A percentile compares a stretch with the other conserved stretches of the same genome.
Evolutionary conservation across 257 asterid species (phyloP).

Genomic region (Asclepias syriaca): DNA sequence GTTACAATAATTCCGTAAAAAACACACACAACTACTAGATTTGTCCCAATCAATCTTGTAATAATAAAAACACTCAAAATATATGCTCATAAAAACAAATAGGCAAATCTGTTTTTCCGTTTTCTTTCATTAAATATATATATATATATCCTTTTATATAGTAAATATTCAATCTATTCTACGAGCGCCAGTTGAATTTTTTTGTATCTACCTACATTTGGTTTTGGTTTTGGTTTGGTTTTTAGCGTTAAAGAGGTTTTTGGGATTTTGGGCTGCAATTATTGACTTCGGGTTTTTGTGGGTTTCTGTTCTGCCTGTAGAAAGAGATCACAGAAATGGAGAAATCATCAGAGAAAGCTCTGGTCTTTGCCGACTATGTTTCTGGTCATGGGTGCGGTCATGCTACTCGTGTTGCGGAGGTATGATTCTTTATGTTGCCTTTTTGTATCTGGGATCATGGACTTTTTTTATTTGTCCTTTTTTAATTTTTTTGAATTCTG

Average conservation of each 20-base stretch:
- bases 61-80: neutral
- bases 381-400: conserved; percentile 72
- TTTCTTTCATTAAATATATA: too few relatives aligned
- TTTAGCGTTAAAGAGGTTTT: neutral
- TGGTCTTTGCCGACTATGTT: conserved; percentile 64
- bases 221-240: too few relatives aligned
- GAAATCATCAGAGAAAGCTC: conserved; percentile 33
- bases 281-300: neutral
- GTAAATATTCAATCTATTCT: neutral
- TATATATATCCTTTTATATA: too few relatives aligned
- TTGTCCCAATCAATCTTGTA: neutral
- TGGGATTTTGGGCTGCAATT: conserved; percentile 1
- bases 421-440: conserved; percentile 4
- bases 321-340: conserved; percentile 21
- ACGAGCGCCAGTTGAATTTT: too few relatives aligned
- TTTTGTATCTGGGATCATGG: neutral
- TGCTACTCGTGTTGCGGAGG: conserved; percentile 71
- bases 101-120: neutral
- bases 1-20: neutral
- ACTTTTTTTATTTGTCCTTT: neutral
- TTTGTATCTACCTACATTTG: neutral
- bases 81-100: neutral
- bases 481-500: too few relatives aligned
- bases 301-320: neutral
- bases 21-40: neutral